These are phyloP conservation scores for Cystobasidiopsis lactophilus DNA, from an alignment of 768 basidiomycete species.

Conservation along the genomic window DNA sequence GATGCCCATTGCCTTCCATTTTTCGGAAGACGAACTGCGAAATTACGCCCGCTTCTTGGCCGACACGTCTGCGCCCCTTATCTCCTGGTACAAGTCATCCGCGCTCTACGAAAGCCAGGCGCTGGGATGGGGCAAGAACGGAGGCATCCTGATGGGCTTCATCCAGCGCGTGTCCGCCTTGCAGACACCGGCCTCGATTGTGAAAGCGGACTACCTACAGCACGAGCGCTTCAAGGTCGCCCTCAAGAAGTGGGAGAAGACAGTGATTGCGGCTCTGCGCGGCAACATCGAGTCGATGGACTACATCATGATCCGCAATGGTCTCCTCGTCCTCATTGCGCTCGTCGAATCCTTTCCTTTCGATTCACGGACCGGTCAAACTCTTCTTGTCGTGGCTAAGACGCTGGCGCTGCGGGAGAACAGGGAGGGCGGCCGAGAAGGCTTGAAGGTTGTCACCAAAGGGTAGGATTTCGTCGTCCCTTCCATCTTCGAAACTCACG, in stretches of 20 bases:
- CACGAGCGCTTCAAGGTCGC: slow-evolving; percentile 52
- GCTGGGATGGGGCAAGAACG: slow-evolving; percentile 31
- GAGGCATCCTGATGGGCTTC: slow-evolving; percentile 26
- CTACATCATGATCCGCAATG: slow-evolving; percentile 94
- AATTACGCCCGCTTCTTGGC: slow-evolving; percentile 83
- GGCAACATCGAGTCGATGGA: slow-evolving; percentile 67
- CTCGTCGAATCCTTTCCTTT: slow-evolving; percentile 72
- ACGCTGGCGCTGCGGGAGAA: slow-evolving; percentile 45
- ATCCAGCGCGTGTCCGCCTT: slow-evolving; percentile 25
- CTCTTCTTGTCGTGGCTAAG: slow-evolving; percentile 20
- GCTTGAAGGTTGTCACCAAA: slow-evolving; percentile 21
- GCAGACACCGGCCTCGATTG: slow-evolving; percentile 50
- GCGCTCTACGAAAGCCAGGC: slow-evolving; percentile 30
- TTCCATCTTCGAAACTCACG: too few relatives aligned
- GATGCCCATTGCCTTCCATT: slow-evolving; percentile 65
- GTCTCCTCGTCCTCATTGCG: slow-evolving; percentile 81
- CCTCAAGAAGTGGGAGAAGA: slow-evolving; percentile 63
- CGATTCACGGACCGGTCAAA: slow-evolving; percentile 41
- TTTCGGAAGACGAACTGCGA: slow-evolving; percentile 84
- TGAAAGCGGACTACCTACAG: slow-evolving; percentile 39
- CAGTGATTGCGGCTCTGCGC: slow-evolving; percentile 46
- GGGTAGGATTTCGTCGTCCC: slow-evolving; percentile 14
- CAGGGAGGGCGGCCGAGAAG: slow-evolving; percentile 25
- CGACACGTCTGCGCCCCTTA: slow-evolving; percentile 53
- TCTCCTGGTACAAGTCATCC: slow-evolving; percentile 60